Evolutionary conservation across 2,329 filamentous ascomycete genomes (phyloP).

Genomic region (Teratosphaeria destructans): DNA sequence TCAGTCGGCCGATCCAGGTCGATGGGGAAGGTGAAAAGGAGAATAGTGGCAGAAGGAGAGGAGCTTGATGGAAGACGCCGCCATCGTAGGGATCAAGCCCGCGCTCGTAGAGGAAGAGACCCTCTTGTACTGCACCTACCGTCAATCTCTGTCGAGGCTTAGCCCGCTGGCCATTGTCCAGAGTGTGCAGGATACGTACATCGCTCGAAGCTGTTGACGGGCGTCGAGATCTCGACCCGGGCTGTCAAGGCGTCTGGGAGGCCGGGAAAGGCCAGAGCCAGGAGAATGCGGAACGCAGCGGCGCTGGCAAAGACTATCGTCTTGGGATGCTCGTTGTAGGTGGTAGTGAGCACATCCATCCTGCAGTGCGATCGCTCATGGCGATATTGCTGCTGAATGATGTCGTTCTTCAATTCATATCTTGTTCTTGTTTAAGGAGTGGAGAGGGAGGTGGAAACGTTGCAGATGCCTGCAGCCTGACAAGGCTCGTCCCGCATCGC

Average conservation of each 20-base stretch:
- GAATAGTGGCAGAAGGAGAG: slow-evolving; percentile 83
- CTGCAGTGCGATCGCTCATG: not conserved
- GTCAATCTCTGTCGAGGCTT: slow-evolving; percentile 20
- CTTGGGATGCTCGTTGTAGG: slow-evolving; percentile 35
- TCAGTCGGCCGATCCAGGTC: slow-evolving; percentile 25
- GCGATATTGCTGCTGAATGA: not conserved
- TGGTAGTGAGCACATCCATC: slow-evolving; percentile 9
- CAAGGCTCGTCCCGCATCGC: not conserved
- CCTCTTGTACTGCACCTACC: slow-evolving; percentile 67
- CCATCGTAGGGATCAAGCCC: slow-evolving; percentile 97
- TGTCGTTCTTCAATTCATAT: not conserved
- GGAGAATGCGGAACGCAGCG: slow-evolving; percentile 64
- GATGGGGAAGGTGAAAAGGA: slow-evolving; percentile 73
- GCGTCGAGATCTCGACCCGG: slow-evolving; percentile 92
- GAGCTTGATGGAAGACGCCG: slow-evolving; percentile 69
- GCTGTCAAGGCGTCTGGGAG: slow-evolving; percentile 77
- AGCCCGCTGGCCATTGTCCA: slow-evolving; percentile 3
- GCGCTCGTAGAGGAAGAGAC: slow-evolving; percentile 88
- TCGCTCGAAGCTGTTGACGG: slow-evolving; percentile 96
- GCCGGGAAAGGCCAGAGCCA: slow-evolving; percentile 71
- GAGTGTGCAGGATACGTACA: slow-evolving; percentile 43
- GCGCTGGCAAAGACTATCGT: slow-evolving; percentile 63
- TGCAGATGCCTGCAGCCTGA: not conserved
- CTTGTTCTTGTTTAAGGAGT: not conserved
- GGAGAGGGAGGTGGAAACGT: not conserved